These are phyloP conservation scores for Cladosporium sp. DNA, from an alignment of 2,329 filamentous ascomycete genomes.

Conservation along the genomic window DNA sequence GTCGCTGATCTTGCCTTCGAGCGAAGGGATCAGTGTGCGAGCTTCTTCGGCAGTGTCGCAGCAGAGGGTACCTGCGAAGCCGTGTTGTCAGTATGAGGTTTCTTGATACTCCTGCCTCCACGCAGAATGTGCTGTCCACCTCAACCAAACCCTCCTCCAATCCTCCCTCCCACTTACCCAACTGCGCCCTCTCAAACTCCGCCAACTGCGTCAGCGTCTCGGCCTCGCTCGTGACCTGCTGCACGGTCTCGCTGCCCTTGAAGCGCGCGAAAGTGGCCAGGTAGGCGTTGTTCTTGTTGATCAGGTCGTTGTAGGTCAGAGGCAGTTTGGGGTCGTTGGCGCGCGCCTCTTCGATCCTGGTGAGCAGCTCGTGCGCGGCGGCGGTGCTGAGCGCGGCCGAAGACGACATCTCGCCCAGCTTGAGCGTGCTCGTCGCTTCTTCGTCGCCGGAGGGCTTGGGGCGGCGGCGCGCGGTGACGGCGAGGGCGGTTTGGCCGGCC, in stretches of 20 bases:
- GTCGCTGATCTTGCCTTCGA: constrained; percentile 86
- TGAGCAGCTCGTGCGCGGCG: constrained; percentile 87
- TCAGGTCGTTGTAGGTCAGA: constrained; percentile 51
- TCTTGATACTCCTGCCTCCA: background rate
- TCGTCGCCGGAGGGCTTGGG: constrained; percentile 73
- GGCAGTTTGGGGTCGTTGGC: constrained; percentile 73
- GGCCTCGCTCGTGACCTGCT: constrained; percentile 75
- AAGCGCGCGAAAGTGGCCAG: constrained; percentile 93
- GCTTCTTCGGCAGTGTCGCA: constrained; percentile 93
- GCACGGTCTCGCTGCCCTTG: constrained; percentile 92
- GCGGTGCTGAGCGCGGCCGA: constrained; percentile 89
- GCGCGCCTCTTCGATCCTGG: constrained; percentile 58
- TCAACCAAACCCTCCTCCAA: background rate
- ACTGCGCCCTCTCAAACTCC: constrained; percentile 88
- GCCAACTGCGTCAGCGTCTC: constrained; percentile 41
- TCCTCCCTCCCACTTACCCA: constrained; percentile 59
- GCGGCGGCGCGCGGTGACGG: constrained; percentile 53
- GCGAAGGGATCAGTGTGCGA: constrained; percentile 87
- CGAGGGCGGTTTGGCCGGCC: constrained; percentile 25
- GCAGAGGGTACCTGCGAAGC: constrained; percentile 71
- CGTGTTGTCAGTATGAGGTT: constrained; percentile 1
- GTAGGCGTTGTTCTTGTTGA: constrained; percentile 77
- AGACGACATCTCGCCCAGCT: constrained; percentile 88
- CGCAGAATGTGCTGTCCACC: background rate
- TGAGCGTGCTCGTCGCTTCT: constrained; percentile 75